Evolutionary conservation across 2,329 filamentous ascomycete species (phyloP), one percentile per base, ranked within the genome.

Genomic region (Elsinoe perseae): DNA sequence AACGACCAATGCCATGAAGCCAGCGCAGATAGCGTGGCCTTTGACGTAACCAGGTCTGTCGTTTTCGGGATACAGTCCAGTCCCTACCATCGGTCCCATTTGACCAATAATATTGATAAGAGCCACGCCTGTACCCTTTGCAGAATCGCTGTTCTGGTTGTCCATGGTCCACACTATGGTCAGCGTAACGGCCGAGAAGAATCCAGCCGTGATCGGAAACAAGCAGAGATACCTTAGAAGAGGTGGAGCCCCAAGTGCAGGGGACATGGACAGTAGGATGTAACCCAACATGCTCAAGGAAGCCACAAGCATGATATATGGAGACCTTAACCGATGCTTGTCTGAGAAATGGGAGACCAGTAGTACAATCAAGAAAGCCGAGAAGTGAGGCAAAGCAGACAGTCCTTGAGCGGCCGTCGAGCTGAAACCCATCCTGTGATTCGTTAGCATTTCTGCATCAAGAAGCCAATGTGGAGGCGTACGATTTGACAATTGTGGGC

Each of bases 111-210:
- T 65, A 69, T 95, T 91, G 38, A 96, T 70, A 28, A 95, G 76
- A 1, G 86, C 88, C 64, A 95, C 87, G 1, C 86, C 88, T 1
- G 82, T 82, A 0, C 88, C 88, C 62, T 87, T 86, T 5, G 82
- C 80, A 53, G 80, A 81, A 59, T 84, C 81, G 10, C 77, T 82
- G 54, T 79, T 73, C 66, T 93, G 87, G 69, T 95, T 95, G 67
- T 95, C 95, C 65, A 95, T 81, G 32, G 81, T 88, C 90, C 90
- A 95, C 1, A 88, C 86, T 57, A 95, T 87, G 62, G 91, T 85
- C 28, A 95, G 78, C 0, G 89, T 89, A 57, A 95, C 86, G 18
- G 89, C 86, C 58, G 81, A 84, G 75, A 95, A 92, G 71, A 95
- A 93, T 3, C 90, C 90, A 0, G 83, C 75, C 1, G 84, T 80